Evolutionary conservation across 2,329 filamentous ascomycete genomes (phyloP).

Genomic region (Sporothrix globosa): DNA sequence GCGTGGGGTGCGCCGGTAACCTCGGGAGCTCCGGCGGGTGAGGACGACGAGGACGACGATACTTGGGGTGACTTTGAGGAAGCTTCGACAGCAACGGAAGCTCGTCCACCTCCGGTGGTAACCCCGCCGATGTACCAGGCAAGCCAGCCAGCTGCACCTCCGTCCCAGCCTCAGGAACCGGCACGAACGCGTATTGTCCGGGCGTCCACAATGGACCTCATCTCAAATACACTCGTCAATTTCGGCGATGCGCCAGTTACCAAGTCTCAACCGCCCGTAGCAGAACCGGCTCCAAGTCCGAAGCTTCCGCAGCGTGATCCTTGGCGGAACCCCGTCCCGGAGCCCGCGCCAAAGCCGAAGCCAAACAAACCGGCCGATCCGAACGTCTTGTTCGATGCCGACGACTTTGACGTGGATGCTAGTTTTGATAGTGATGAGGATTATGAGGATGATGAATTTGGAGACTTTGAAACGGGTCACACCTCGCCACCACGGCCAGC

Average conservation of each 20-base stretch:
- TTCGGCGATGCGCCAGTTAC: slow-evolving; percentile 37
- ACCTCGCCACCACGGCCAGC: slow-evolving; percentile 6
- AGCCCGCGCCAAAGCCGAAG: slow-evolving; percentile 18
- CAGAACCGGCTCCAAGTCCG: not conserved
- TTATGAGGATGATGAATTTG: slow-evolving; percentile 43
- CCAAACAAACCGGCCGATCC: slow-evolving; percentile 45
- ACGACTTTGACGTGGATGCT: slow-evolving; percentile 53
- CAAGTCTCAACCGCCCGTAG: not conserved
- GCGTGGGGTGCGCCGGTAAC: slow-evolving; percentile 35
- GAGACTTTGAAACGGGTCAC: slow-evolving; percentile 41
- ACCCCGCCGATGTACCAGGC: slow-evolving; percentile 27
- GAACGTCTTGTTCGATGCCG: slow-evolving; percentile 69
- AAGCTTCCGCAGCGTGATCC: not conserved
- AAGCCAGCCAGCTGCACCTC: slow-evolving; percentile 19
- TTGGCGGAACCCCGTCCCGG: slow-evolving; percentile 22
- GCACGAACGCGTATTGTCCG: slow-evolving; percentile 46
- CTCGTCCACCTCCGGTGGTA: slow-evolving; percentile 7
- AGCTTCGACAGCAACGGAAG: slow-evolving; percentile 44
- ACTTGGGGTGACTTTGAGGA: slow-evolving; percentile 71
- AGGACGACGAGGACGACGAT: slow-evolving; percentile 57
- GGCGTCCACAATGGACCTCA: slow-evolving; percentile 57
- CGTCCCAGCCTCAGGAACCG: slow-evolving; percentile 35
- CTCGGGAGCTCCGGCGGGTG: not conserved
- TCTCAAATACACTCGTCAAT: slow-evolving; percentile 57
- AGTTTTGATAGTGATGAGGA: slow-evolving; percentile 43